Conservation (phyloP, 2,329 filamentous ascomycete genomes). For the Trichoderma harzianum region DNA sequence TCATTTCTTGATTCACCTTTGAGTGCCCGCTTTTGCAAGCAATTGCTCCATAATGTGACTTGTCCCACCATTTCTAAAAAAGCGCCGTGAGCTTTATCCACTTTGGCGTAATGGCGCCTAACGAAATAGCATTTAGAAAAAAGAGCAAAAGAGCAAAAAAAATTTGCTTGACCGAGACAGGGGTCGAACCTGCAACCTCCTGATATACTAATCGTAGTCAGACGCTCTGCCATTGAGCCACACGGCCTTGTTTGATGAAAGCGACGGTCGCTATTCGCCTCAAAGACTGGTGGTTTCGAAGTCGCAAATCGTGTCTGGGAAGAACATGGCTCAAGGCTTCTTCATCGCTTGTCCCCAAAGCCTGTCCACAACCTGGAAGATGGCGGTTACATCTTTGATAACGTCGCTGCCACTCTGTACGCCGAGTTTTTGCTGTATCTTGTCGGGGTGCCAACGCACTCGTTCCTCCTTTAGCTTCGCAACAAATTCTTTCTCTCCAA, state of each 20-base stretch:
- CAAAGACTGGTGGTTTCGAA: not conserved
- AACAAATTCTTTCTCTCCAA: slow-evolving; percentile 45
- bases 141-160: not conserved
- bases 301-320: not conserved
- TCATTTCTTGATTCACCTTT: slow-evolving; percentile 2
- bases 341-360: slow-evolving; percentile 53
- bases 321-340: not conserved
- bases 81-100: not conserved
- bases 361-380: slow-evolving; percentile 86
- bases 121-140: not conserved
- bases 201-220: not conserved
- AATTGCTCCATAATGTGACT: not conserved
- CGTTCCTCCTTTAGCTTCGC: slow-evolving; percentile 73
- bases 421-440: slow-evolving; percentile 87
- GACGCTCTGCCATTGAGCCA: not conserved
- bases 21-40: not conserved
- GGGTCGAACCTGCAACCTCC: not conserved
- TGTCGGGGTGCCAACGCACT: slow-evolving; percentile 95
- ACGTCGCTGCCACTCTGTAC: slow-evolving; percentile 66
- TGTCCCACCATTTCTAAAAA: not conserved
- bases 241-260: not conserved
- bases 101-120: not conserved
- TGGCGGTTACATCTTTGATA: slow-evolving; percentile 77
- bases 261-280: not conserved
- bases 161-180: not conserved